These are phyloP conservation scores for Ceraceosorus guamensis DNA, from an alignment of 1,284 basidiomycete genomes.

Conservation along the genomic window DNA sequence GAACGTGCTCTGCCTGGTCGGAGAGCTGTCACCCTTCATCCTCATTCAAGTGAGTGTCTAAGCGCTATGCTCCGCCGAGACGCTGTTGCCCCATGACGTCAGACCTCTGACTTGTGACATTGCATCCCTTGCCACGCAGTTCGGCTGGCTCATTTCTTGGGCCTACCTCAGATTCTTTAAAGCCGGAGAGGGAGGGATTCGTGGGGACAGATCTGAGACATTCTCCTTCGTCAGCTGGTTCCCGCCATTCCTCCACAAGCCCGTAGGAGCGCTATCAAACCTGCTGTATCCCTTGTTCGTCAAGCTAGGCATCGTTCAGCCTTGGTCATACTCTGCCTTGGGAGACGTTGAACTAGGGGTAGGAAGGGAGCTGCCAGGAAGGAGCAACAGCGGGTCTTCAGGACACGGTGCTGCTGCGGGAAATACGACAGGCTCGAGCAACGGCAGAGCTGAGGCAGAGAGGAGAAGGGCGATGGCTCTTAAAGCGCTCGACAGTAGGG, in stretches of 20 bases:
- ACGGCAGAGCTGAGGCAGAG: conserved; percentile 46
- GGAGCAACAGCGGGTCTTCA: conserved; percentile 43
- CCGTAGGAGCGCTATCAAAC: conserved; percentile 64
- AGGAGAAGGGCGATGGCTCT: conserved; percentile 73
- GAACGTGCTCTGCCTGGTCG: conserved; percentile 75
- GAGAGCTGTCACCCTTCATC: conserved; percentile 88
- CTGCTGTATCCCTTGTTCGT: conserved; percentile 60
- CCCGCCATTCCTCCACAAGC: conserved; percentile 65
- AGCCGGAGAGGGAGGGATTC: conserved; percentile 58
- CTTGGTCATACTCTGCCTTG: conserved; percentile 60
- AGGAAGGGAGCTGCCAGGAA: conserved; percentile 71
- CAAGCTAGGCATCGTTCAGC: conserved; percentile 63
- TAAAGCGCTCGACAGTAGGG: conserved; percentile 85
- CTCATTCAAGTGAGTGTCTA: conserved; percentile 62
- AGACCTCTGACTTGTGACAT: no score
- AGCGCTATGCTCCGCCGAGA: no score
- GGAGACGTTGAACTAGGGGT: conserved; percentile 65
- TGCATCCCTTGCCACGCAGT: conserved; percentile 48
- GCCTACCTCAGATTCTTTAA: conserved; percentile 95
- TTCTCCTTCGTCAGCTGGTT: conserved; percentile 96
- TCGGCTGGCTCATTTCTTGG: conserved; percentile 94
- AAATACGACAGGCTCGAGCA: conserved; percentile 70
- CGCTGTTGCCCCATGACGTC: no score
- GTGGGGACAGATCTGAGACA: conserved; percentile 86
- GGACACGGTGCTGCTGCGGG: no score